Conservation (phyloP, 306 rosid genomes). For the Cyamopsis tetragonoloba region DNA sequence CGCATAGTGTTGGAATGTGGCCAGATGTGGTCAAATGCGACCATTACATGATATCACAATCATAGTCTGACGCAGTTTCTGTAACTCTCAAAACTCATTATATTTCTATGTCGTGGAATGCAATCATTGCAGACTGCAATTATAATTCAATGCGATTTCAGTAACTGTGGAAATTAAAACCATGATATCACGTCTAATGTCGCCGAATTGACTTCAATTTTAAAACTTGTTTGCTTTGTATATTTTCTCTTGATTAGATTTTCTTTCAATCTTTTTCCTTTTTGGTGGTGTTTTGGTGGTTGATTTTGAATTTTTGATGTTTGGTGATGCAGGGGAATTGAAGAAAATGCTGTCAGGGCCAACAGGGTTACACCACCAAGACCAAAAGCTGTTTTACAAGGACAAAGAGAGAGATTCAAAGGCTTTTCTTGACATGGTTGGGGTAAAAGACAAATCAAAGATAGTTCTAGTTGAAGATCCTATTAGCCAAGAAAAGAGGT, state of each 20-base stretch:
- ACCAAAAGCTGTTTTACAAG: conserved; percentile 82
- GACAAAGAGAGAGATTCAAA: conserved; percentile 96
- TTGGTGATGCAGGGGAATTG: conserved; percentile 60
- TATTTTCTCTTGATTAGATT: background rate
- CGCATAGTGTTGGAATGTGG: too few species aligned
- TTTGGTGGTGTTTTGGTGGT: background rate
- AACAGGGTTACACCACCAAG: conserved; percentile 86
- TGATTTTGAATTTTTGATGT: background rate
- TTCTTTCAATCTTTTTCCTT: background rate
- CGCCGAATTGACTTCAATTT: too few species aligned
- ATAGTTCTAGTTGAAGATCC: conserved; percentile 78
- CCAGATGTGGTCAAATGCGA: too few species aligned
- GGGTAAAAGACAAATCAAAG: conserved; percentile 85
- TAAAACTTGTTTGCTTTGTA: background rate
- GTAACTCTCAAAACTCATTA: too few species aligned
- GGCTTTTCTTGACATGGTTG: conserved; percentile 66
- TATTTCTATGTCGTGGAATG: too few species aligned
- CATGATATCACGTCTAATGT: too few species aligned
- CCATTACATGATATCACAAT: too few species aligned
- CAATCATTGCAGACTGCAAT: too few species aligned
- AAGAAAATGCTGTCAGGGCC: conserved; percentile 85
- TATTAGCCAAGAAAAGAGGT: conserved; percentile 80
- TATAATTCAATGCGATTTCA: too few species aligned
- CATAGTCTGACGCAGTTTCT: too few species aligned
- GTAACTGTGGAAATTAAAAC: too few species aligned